Evolutionary conservation across 345 rosid species (phyloP), one percentile per base, ranked within the genome.

Genomic region (Eucalyptus tenuipes): DNA sequence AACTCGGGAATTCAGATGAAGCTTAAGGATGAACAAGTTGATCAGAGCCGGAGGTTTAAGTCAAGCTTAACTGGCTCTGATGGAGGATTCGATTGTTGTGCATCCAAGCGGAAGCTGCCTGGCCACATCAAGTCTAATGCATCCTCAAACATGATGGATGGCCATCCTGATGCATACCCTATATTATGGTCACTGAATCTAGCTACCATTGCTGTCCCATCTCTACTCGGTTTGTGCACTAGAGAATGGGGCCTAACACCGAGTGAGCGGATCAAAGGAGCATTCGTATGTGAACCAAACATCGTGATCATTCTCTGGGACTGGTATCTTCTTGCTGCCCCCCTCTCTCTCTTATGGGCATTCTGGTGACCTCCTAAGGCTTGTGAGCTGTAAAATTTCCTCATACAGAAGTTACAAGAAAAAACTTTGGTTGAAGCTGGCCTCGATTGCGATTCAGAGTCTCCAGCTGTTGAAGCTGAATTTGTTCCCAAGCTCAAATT

Each of bases 321-420:
- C 47, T 92, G 97, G 86, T 89, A 91, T 89, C 93, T 96, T 91
- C 93, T 92, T 49, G 95, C 95, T 40, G 95, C 96, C 50, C 96
- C 96, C 89, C 97, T 93, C 91, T 95, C 96, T 87, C 96, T 91
- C 90, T 94, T 96, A 94, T 96, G 98, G 86, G 98, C 98, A 82
- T 96, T 96, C 92, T 96, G 97, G 90, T 95, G 98, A 52, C 98
- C 98, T 29, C 98, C 98, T 48, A 95, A 89, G 48, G 98, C 98
- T 87, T 95, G 98, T 55, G 96, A 95, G 88, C 96, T 96, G 90
- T 86, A 96, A 91, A 95, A 95, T 90, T 94, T 96, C 88, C 97
- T 95, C 92, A 93, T 93, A 92, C 98, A 96, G 89, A 95, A 96
- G 90, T 95, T 94, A 49, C 98, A 96, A 13, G 96, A 94, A 93